phyloP scores from a whole-genome alignment of 129 eudicot genomes.

The Kitagawia praeruptora region DNA sequence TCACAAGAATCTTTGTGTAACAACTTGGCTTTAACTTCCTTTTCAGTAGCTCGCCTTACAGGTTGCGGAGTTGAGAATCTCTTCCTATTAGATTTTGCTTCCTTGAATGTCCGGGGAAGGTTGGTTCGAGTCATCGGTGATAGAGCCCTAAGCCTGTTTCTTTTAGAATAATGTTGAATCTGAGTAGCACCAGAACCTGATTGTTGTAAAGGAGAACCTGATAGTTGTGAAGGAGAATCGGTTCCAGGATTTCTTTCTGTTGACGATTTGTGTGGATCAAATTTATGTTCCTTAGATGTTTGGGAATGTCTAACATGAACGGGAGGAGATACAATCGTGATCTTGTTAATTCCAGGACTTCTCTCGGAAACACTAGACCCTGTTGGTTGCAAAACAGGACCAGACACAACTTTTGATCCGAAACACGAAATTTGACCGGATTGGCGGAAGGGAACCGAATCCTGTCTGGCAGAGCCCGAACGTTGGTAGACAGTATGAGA shows the following conservation, averaged over 20 bases:
- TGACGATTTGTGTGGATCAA: not conserved
- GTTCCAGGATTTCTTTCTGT: slow-evolving; percentile 10
- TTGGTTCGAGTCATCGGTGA: slow-evolving; percentile 56
- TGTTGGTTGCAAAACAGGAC: slow-evolving; percentile 19
- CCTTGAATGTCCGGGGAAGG: slow-evolving; percentile 72
- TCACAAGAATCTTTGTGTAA: slow-evolving; percentile 26
- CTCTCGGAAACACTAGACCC: slow-evolving; percentile 12
- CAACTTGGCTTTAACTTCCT: slow-evolving; percentile 30
- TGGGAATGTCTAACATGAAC: not conserved
- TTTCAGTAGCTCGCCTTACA: slow-evolving; percentile 45
- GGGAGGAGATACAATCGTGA: not conserved
- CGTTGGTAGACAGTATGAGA: slow-evolving; percentile 80
- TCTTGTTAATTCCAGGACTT: slow-evolving; percentile 23
- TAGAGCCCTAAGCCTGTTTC: slow-evolving; percentile 51
- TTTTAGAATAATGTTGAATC: slow-evolving; percentile 30
- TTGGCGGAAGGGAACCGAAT: slow-evolving; percentile 32
- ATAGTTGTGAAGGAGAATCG: slow-evolving; percentile 18
- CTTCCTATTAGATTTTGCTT: slow-evolving; percentile 50
- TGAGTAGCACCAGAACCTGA: slow-evolving; percentile 17
- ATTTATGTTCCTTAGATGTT: not conserved
- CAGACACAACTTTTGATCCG: slow-evolving; percentile 35
- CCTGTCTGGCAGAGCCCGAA: slow-evolving; percentile 51
- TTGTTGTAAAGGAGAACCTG: slow-evolving; percentile 21
- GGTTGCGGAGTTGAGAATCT: slow-evolving; percentile 80
- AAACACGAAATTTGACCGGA: slow-evolving; percentile 24